phyloP scores from a whole-genome alignment of 805 yeast species.

The Monosporozyma solicola region DNA sequence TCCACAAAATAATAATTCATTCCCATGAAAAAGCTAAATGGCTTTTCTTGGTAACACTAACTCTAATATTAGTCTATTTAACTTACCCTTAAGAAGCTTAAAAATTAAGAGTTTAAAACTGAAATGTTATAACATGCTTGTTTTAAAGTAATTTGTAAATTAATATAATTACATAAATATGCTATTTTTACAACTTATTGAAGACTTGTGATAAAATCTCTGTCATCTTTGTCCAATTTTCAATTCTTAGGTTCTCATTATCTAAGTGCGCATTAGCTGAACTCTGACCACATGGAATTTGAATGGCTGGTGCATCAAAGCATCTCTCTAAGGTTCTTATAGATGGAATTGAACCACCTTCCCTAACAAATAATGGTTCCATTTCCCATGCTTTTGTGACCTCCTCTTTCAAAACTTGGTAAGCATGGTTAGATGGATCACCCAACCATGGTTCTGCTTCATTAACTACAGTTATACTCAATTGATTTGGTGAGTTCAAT shows the following conservation, averaged over 20 bases:
- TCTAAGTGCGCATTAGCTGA: conserved; percentile 90
- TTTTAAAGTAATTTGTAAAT: background rate
- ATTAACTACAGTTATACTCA: conserved; percentile 55
- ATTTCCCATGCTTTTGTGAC: conserved; percentile 63
- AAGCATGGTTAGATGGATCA: conserved; percentile 67
- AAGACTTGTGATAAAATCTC: conserved; percentile 50
- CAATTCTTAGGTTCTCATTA: conserved; percentile 74
- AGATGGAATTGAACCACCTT: conserved; percentile 95
- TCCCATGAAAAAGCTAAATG: too few relatives aligned
- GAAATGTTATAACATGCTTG: background rate
- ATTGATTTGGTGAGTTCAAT: conserved; percentile 51
- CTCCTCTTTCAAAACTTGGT: conserved; percentile 54
- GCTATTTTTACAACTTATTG: conserved; percentile 27
- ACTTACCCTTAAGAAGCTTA: too few relatives aligned
- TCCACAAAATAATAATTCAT: too few relatives aligned
- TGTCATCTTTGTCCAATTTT: conserved; percentile 68
- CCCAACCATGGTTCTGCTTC: conserved; percentile 98
- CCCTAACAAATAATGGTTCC: conserved; percentile 81
- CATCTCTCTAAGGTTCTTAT: conserved; percentile 74
- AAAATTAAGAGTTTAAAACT: background rate
- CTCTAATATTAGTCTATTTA: too few relatives aligned
- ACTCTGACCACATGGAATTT: conserved; percentile 92
- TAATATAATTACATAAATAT: background rate
- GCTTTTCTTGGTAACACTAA: too few relatives aligned
- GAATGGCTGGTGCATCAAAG: conserved; percentile 84